Base-by-base conservation (phyloP, 768 basidiomycete genomes). In the Myochromella boudieri region DNA sequence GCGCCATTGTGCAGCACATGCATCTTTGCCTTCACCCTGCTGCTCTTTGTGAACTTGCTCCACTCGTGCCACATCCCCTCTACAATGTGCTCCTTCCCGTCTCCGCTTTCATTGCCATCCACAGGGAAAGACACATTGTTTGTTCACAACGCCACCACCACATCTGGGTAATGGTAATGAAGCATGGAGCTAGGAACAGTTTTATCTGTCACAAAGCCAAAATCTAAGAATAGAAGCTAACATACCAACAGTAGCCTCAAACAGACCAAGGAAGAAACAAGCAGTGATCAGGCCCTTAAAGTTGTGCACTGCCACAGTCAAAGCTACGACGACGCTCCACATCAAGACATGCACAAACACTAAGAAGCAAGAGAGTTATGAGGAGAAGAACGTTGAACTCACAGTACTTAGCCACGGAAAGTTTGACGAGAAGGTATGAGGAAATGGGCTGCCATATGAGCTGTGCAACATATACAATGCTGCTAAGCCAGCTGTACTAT, bases 11-110 rank as follows among this genome's bases (percentile, higher is more conserved):
- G 48, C 39, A 1, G 41, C 37, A 14, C 20, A 28, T 29, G 42
- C 22, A 29, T 63, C 69, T 54, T 44, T 26, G 39, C 39, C 15
- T 8, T 22, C 7, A 41, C 46, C 0, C 51, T 46, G 14, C 22
- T 12, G 37, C n/a, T 29, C 25, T 74, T 73, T 10, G 57, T 55
- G 54, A 76, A 74, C 59, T 82, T 84, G 53, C 81, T 82, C 3
- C 70, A 77, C 46, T 79, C 75, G 56, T 87, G 81, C 93, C 93
- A 95, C 9, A 81, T 80, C 22, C 93, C 93, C 60, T 93, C 88
- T 32, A 88, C 66, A 17, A 83, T 65, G 57, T 80, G 74, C 52
- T 80, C 70, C 29, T 69, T 6, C 63, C 65, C 6, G 72, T 70
- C 9, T 64, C 60, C 9, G 71, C 72, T 50, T 76, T 75, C 50